phyloP scores from a whole-genome alignment of 2,329 filamentous ascomycete species.

The Aspergillus tubingensis region DNA sequence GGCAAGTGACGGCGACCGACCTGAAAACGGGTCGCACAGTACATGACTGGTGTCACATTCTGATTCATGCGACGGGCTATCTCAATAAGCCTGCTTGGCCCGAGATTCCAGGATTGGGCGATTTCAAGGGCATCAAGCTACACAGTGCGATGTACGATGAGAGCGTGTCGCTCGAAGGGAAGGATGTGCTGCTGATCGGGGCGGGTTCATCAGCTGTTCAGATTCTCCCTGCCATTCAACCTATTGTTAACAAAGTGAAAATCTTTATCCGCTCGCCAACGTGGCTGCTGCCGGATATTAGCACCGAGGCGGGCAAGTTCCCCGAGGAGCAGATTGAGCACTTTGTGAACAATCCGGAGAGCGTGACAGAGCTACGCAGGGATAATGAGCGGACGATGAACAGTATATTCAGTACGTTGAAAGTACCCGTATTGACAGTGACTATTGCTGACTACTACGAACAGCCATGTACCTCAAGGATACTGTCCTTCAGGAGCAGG shows the following conservation, averaged over 20 bases:
- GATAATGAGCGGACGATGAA: neutral
- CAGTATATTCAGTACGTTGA: neutral
- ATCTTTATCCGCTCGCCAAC: neutral
- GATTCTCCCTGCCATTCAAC: conserved; percentile 22
- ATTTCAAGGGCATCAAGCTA: conserved; percentile 1
- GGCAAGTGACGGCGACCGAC: conserved; percentile 15
- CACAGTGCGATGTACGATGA: conserved; percentile 1
- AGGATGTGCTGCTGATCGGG: conserved; percentile 28
- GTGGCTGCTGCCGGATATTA: neutral
- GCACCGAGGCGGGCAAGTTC: neutral
- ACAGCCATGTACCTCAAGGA: conserved; percentile 1
- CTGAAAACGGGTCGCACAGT: neutral
- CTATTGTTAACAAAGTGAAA: conserved; percentile 1
- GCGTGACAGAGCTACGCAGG: neutral
- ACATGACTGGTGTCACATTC: conserved; percentile 1
- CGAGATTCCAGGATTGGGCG: conserved; percentile 17
- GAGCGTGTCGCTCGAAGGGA: neutral
- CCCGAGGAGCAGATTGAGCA: neutral
- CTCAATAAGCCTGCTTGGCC: conserved; percentile 11
- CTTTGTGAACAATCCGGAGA: neutral
- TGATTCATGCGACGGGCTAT: neutral
- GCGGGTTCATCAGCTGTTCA: conserved; percentile 37
- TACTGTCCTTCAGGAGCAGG: neutral
- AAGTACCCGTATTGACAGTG: neutral
- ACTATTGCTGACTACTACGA: neutral